Conservation (phyloP, 208 protist species). For the Leishmania tarentolae region DNA sequence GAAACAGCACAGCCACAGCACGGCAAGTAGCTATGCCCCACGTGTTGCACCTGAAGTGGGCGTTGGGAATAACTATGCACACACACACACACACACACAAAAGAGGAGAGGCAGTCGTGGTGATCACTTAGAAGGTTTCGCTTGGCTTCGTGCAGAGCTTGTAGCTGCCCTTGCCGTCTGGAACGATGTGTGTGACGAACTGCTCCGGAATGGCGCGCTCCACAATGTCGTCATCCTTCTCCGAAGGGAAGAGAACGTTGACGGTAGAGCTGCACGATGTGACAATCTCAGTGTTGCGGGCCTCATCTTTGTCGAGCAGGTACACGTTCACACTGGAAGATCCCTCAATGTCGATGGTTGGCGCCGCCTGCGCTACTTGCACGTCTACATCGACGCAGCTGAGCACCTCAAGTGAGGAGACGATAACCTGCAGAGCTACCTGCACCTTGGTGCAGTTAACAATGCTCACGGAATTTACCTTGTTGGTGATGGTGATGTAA, state of each 20-base stretch:
- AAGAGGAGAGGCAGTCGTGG: neutral
- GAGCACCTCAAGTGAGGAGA: conserved; percentile 75
- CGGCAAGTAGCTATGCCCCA: neutral
- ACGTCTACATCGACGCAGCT: conserved; percentile 67
- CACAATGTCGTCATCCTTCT: conserved; percentile 63
- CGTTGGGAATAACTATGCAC: neutral
- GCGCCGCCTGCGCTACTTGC: conserved; percentile 58
- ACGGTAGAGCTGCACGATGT: conserved; percentile 76
- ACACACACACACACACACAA: neutral
- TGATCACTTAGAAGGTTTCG: conserved; percentile 19
- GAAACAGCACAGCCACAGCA: neutral
- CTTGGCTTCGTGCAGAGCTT: conserved; percentile 72
- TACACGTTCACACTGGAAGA: conserved; percentile 68
- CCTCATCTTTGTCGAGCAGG: conserved; percentile 58
- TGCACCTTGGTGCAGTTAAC: conserved; percentile 76
- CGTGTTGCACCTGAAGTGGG: neutral
- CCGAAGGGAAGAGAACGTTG: conserved; percentile 69
- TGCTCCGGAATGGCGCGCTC: conserved; percentile 81
- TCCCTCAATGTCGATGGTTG: conserved; percentile 70
- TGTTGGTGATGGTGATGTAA: conserved; percentile 70
- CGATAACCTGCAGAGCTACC: conserved; percentile 64
- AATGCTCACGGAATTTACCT: conserved; percentile 81
- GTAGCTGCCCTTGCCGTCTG: conserved; percentile 59
- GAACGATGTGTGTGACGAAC: conserved; percentile 74
- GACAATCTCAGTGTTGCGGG: conserved; percentile 71